Conservation (phyloP, 352 stramenopile species). For the Phytopythium delawarense region DNA sequence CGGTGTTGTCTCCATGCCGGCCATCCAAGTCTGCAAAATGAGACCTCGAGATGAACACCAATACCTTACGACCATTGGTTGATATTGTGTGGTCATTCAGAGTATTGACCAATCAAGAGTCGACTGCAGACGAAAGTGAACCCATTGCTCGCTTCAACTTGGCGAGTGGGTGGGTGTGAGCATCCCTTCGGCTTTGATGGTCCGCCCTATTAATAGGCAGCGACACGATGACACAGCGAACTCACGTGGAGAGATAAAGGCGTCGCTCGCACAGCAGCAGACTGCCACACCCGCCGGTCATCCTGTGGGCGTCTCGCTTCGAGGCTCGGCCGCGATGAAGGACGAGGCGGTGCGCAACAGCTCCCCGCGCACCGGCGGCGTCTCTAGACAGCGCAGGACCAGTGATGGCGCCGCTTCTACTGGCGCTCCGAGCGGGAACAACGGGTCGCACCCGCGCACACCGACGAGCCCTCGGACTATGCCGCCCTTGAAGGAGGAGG, state of each 20-base stretch:
- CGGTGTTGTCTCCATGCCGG: too few relatives aligned
- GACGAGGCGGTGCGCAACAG: constrained; percentile 10
- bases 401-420: background rate
- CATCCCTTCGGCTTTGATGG: background rate
- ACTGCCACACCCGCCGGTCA: too few relatives aligned
- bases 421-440: background rate
- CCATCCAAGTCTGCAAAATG: too few relatives aligned
- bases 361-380: background rate
- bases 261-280: background rate
- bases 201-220: background rate
- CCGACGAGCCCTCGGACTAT: background rate
- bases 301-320: background rate
- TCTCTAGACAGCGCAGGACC: background rate
- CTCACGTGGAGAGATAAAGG: background rate
- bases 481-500: constrained; percentile 22
- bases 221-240: background rate
- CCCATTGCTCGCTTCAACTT: background rate
- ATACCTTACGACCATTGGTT: too few relatives aligned
- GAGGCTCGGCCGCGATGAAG: constrained; percentile 8
- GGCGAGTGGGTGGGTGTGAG: too few relatives aligned
- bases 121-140: too few relatives aligned
- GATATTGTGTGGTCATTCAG: too few relatives aligned
- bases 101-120: too few relatives aligned
- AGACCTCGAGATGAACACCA: too few relatives aligned
- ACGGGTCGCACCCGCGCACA: background rate